Conservation (phyloP, 2,329 filamentous ascomycete species). For the Pseudocercospora crystallina region DNA sequence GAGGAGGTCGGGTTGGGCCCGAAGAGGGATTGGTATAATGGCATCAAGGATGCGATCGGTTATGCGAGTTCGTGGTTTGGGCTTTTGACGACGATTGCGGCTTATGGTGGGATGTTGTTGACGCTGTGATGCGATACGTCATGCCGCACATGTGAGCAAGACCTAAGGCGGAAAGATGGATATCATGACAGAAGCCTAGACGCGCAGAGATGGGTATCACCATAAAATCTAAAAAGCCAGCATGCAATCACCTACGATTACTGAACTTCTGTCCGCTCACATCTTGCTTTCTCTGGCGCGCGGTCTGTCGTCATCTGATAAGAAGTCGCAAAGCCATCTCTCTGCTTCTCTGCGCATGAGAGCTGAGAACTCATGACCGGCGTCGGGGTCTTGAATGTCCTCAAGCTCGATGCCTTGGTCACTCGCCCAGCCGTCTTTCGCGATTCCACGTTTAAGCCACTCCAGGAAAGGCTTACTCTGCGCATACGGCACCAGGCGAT, state of each 20-base stretch:
- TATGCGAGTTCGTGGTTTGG: too few relatives aligned
- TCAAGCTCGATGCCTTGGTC: conserved; percentile 59
- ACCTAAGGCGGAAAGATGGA: too few relatives aligned
- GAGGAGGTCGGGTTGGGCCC: not conserved
- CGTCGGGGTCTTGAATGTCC: conserved; percentile 66
- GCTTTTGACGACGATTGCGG: too few relatives aligned
- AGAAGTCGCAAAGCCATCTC: conserved; percentile 56
- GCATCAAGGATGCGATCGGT: too few relatives aligned
- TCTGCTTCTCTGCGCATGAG: conserved; percentile 68
- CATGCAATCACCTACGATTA: too few relatives aligned
- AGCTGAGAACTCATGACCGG: conserved; percentile 67
- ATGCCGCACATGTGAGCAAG: too few relatives aligned
- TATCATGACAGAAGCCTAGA: too few relatives aligned
- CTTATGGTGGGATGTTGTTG: too few relatives aligned
- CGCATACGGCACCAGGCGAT: conserved; percentile 71
- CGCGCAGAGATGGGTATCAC: too few relatives aligned
- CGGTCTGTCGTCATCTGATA: conserved; percentile 32
- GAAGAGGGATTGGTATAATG: too few relatives aligned
- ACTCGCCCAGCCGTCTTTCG: conserved; percentile 50
- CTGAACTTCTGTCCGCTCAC: not conserved
- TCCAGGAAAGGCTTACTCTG: conserved; percentile 60
- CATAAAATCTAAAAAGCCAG: too few relatives aligned
- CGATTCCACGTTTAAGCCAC: conserved; percentile 58
- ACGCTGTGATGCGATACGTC: too few relatives aligned
- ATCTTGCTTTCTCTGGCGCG: conserved; percentile 16